Percentiles rank a stretch among this genome's conserved stretches.
Conservation (phyloP, 257 asterid species). For the Hygrophila difformis region DNA sequence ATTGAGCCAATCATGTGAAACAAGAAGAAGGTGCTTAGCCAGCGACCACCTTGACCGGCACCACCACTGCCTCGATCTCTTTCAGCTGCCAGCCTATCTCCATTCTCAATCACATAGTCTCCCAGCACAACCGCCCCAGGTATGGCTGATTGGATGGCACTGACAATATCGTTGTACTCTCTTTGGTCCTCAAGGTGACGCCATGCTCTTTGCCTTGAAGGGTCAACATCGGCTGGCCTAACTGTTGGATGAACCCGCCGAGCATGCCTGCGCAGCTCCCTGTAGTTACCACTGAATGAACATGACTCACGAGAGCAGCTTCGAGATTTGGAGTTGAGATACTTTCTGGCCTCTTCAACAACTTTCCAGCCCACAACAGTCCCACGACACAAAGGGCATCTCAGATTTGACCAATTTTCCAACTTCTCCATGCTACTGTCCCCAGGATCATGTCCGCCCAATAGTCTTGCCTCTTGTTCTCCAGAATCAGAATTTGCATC, state of each 20-base stretch:
- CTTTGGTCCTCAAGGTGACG: slow-evolving; percentile 63
- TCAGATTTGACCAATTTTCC: slow-evolving; percentile 35
- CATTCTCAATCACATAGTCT: slow-evolving; percentile 70
- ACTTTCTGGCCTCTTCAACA: slow-evolving; percentile 60
- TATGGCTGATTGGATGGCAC: slow-evolving; percentile 70
- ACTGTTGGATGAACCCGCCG: slow-evolving; percentile 74
- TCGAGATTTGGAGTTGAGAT: slow-evolving; percentile 65
- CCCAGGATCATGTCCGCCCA: slow-evolving; percentile 27
- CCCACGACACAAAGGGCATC: slow-evolving; percentile 91
- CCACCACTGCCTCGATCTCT: slow-evolving; percentile 26
- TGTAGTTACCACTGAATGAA: slow-evolving; percentile 55
- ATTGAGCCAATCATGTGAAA: slow-evolving; percentile 78
- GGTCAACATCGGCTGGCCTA: slow-evolving; percentile 81
- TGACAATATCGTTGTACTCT: slow-evolving; percentile 71
- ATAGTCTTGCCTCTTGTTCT: slow-evolving; percentile 17
- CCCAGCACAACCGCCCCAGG: slow-evolving; percentile 86
- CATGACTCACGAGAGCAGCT: slow-evolving; percentile 81
- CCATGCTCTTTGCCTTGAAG: slow-evolving; percentile 75
- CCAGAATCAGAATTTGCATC: slow-evolving; percentile 14
- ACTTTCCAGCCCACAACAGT: slow-evolving; percentile 69
- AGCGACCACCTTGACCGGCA: slow-evolving; percentile 41
- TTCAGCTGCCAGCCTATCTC: slow-evolving; percentile 35
- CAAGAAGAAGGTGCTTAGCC: slow-evolving; percentile 66
- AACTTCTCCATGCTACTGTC: slow-evolving; percentile 25
- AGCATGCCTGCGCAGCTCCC: slow-evolving; percentile 76